These are phyloP conservation scores for Cicer cuneatum DNA, from an alignment of 306 rosid species.

Conservation along the genomic window DNA sequence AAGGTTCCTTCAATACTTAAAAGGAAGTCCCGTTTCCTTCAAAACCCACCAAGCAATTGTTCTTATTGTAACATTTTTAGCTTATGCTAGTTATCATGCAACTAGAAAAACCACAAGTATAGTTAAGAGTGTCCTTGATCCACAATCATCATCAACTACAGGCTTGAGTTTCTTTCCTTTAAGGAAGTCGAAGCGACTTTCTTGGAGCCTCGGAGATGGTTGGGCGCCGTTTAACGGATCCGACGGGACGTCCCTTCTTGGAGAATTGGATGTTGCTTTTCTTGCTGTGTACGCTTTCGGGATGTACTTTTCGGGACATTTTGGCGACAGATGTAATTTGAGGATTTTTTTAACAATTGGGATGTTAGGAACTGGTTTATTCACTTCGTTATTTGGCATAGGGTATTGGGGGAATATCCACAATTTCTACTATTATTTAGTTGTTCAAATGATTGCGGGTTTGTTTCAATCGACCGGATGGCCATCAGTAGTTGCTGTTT, in stretches of 20 bases:
- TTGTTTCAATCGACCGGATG: constrained; percentile 97
- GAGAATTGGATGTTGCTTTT: constrained; percentile 91
- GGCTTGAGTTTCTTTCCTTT: constrained; percentile 51
- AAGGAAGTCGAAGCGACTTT: constrained; percentile 40
- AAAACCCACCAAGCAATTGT: constrained; percentile 85
- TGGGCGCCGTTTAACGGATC: constrained; percentile 89
- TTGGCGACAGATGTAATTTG: constrained; percentile 80
- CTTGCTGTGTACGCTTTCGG: constrained; percentile 87
- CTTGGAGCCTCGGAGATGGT: constrained; percentile 63
- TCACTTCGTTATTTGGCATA: constrained; percentile 81
- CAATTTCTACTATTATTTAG: constrained; percentile 69
- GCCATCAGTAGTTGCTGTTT: constrained; percentile 97
- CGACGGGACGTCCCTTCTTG: constrained; percentile 86
- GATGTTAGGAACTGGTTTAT: constrained; percentile 91
- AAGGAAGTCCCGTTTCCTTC: constrained; percentile 72
- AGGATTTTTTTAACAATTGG: constrained; percentile 86
- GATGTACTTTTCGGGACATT: constrained; percentile 95
- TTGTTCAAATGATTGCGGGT: constrained; percentile 84
- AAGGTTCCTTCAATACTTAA: constrained; percentile 58
- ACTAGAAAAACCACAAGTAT: constrained; percentile 92
- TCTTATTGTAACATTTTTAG: constrained; percentile 79
- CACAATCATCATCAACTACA: constrained; percentile 53
- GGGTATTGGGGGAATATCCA: constrained; percentile 91
- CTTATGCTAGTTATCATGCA: constrained; percentile 92
- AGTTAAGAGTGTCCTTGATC: constrained; percentile 95